Evolutionary conservation across 352 stramenopile species (phyloP).

Genomic region (Discostella stelligera): DNA sequence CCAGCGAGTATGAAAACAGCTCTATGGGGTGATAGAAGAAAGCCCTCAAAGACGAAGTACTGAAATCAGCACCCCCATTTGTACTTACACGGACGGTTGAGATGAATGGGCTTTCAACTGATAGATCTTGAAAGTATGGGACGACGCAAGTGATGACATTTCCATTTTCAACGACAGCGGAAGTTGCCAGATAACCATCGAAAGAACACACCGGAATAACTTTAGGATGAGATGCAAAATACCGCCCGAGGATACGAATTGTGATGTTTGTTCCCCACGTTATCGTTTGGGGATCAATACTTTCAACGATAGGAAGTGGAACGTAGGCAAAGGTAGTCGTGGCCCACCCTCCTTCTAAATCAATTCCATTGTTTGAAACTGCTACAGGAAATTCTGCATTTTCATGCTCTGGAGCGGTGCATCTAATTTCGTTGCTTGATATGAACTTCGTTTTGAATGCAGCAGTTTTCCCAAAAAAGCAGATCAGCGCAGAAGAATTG

Average conservation of each 20-base stretch:
- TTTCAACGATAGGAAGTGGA: slow-evolving; percentile 22
- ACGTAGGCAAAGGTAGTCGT: slow-evolving; percentile 25
- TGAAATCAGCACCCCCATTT: slow-evolving; percentile 40
- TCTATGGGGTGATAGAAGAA: slow-evolving; percentile 24
- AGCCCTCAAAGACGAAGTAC: slow-evolving; percentile 14
- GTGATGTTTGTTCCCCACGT: slow-evolving; percentile 12
- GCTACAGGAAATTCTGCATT: slow-evolving; percentile 24
- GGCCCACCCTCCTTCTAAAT: slow-evolving; percentile 26
- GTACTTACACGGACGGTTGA: slow-evolving; percentile 28
- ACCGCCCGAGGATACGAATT: slow-evolving; percentile 14
- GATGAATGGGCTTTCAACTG: not conserved
- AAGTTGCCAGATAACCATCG: slow-evolving; percentile 21
- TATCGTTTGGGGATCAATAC: slow-evolving; percentile 21
- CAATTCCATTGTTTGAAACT: slow-evolving; percentile 43
- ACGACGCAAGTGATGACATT: slow-evolving; percentile 11
- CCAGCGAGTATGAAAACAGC: slow-evolving; percentile 12
- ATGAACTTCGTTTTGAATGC: slow-evolving; percentile 8
- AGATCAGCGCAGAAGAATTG: slow-evolving; percentile 16
- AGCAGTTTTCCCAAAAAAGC: slow-evolving; percentile 19
- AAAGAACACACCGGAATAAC: slow-evolving; percentile 11
- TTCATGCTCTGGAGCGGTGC: slow-evolving; percentile 7
- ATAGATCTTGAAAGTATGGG: slow-evolving; percentile 12
- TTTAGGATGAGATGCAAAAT: slow-evolving; percentile 24
- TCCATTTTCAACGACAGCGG: slow-evolving; percentile 21
- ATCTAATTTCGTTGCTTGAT: slow-evolving; percentile 24